Conservation (phyloP, 768 basidiomycete species). For the Obba rivulosa region DNA sequence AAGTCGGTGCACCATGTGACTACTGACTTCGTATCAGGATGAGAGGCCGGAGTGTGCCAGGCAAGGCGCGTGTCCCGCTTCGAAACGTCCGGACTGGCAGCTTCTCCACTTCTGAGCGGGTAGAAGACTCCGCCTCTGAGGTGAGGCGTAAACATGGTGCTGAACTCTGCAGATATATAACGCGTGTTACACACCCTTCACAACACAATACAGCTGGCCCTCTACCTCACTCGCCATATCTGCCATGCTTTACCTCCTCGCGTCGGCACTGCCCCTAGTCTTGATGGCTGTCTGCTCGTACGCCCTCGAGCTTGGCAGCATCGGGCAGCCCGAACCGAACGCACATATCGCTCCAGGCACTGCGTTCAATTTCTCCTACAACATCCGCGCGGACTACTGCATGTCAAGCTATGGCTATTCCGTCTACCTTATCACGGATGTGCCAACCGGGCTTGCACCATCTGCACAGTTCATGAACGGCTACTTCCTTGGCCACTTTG, state of each 20-base stretch:
- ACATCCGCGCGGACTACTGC: constrained; percentile 35
- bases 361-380: constrained; percentile 36
- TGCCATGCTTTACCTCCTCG: constrained; percentile 3
- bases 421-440: constrained; percentile 34
- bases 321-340: constrained; percentile 26
- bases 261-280: constrained; percentile 2
- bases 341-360: constrained; percentile 35
- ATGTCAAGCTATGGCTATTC: constrained; percentile 37
- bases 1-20: no score
- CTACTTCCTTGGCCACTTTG: constrained; percentile 40
- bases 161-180: no score
- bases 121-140: no score
- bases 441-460: constrained; percentile 21
- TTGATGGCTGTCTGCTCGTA: constrained; percentile 2
- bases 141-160: no score
- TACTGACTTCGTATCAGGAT: no score
- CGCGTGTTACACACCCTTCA: background rate
- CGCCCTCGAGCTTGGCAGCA: constrained; percentile 17
- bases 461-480: constrained; percentile 30
- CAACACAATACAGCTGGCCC: no score
- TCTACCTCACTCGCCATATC: constrained; percentile 4
- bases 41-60: background rate
- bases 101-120: constrained; percentile 2
- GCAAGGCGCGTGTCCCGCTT: background rate
- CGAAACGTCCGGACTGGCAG: constrained; percentile 7